Conservation (phyloP, 2,329 filamentous ascomycete genomes). For the Colletotrichum falcatum region DNA sequence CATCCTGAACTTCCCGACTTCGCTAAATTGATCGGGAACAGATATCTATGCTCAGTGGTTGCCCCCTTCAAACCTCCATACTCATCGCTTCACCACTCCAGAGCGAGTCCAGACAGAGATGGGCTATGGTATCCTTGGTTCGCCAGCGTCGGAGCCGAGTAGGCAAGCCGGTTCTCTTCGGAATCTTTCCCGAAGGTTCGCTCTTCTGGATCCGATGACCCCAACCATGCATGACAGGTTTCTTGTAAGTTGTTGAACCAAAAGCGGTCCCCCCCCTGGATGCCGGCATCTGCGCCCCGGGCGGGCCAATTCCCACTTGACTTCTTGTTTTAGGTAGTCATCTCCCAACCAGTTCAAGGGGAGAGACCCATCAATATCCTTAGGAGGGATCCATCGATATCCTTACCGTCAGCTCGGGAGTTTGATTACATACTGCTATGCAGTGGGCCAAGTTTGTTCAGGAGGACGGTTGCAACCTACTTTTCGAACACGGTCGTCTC, state of each 20-base stretch:
- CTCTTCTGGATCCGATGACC: conserved; percentile 17
- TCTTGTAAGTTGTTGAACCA: conserved; percentile 34
- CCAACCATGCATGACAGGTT: conserved; percentile 26
- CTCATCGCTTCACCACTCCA: not conserved
- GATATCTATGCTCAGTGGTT: not conserved
- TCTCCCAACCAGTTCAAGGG: conserved; percentile 13
- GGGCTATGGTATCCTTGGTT: not conserved
- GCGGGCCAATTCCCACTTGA: conserved; percentile 37
- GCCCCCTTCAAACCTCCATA: not conserved
- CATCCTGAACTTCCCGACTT: conserved; percentile 35
- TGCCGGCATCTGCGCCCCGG: conserved; percentile 38
- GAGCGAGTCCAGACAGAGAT: not conserved
- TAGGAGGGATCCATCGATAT: conserved; percentile 11
- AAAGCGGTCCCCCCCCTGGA: conserved; percentile 26
- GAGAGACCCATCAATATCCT: conserved; percentile 14
- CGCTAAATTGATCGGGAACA: conserved; percentile 31
- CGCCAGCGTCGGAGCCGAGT: conserved; percentile 1
- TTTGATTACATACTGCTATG: conserved; percentile 34
- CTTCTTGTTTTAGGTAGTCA: conserved; percentile 28
- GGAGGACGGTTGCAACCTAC: conserved; percentile 6
- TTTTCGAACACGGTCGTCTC: conserved; percentile 16
- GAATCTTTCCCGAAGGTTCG: conserved; percentile 30
- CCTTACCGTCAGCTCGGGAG: conserved; percentile 23
- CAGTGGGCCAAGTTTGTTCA: conserved; percentile 10
- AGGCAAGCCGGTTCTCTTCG: conserved; percentile 26